These are phyloP conservation scores for Phytophthora fragariae DNA, from an alignment of 352 stramenopile species.

Conservation along the genomic window DNA sequence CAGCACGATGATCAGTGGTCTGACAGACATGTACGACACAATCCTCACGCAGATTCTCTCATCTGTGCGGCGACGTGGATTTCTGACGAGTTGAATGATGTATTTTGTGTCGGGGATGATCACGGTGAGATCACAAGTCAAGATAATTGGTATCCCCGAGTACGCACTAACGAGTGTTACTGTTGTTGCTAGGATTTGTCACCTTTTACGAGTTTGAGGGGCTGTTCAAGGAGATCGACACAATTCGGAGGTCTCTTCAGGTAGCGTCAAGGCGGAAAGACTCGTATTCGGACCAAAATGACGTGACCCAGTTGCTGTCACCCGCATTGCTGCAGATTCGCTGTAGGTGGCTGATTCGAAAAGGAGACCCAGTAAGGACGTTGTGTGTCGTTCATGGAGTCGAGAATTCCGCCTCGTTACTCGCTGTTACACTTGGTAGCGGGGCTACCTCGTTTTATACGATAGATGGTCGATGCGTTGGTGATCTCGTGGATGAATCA, in stretches of 20 bases:
- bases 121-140: constrained; percentile 19
- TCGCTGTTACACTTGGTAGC: constrained; percentile 42
- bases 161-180: neutral
- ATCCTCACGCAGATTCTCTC: neutral
- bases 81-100: constrained; percentile 21
- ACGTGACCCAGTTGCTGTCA: constrained; percentile 1
- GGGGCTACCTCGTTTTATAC: constrained; percentile 48
- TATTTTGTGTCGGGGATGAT: constrained; percentile 55
- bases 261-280: neutral
- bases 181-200: constrained; percentile 35
- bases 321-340: constrained; percentile 26
- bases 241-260: neutral
- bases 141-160: neutral
- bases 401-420: constrained; percentile 2
- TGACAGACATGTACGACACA: neutral
- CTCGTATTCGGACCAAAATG: neutral
- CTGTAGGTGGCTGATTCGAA: constrained; percentile 39
- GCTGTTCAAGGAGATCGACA: constrained; percentile 11
- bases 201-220: constrained; percentile 41
- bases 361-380: constrained; percentile 30
- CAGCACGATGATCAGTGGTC: neutral
- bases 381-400: constrained; percentile 15
- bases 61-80: constrained; percentile 44
- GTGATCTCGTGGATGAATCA: constrained; percentile 28
- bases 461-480: constrained; percentile 38